phyloP scores from a whole-genome alignment of 371 early-diverging fungal species.

The Smittium mucronatum region DNA sequence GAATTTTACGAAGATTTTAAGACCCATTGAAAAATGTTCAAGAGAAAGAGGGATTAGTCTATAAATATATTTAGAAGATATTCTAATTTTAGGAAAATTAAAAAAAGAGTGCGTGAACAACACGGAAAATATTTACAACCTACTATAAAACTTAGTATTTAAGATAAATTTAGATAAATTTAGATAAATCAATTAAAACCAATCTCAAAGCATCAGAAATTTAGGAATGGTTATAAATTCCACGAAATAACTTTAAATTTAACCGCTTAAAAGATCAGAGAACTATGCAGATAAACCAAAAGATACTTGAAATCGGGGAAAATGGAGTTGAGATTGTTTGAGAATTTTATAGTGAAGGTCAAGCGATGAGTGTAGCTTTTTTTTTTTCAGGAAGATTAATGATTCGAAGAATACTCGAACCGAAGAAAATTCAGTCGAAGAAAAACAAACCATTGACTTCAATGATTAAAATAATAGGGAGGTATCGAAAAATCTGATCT shows the following conservation, averaged over 20 bases:
- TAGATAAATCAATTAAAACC: conserved; percentile 20
- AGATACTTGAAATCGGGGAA: neutral
- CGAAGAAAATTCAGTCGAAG: neutral
- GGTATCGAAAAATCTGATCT: conserved; percentile 5
- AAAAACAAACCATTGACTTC: neutral
- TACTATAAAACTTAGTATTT: neutral
- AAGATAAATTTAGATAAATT: conserved; percentile 15
- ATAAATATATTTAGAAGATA: conserved; percentile 31
- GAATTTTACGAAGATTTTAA: conserved; percentile 34
- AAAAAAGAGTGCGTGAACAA: conserved; percentile 9
- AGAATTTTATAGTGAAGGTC: neutral
- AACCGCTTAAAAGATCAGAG: neutral
- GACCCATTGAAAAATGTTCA: conserved; percentile 25
- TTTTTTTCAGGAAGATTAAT: neutral
- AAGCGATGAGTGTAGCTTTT: neutral
- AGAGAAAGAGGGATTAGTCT: conserved; percentile 24
- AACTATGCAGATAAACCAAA: neutral
- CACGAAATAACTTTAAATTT: neutral
- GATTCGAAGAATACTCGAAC: neutral
- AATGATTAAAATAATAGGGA: neutral
- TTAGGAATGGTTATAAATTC: conserved; percentile 31
- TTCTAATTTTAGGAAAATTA: conserved; percentile 19
- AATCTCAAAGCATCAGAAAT: conserved; percentile 28
- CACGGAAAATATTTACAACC: conserved; percentile 17
- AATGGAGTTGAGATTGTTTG: neutral